Percentiles rank a stretch among this genome's conserved stretches.
Evolutionary conservation across 148 eudicot species (phyloP).

Genomic region (Silene latifolia): DNA sequence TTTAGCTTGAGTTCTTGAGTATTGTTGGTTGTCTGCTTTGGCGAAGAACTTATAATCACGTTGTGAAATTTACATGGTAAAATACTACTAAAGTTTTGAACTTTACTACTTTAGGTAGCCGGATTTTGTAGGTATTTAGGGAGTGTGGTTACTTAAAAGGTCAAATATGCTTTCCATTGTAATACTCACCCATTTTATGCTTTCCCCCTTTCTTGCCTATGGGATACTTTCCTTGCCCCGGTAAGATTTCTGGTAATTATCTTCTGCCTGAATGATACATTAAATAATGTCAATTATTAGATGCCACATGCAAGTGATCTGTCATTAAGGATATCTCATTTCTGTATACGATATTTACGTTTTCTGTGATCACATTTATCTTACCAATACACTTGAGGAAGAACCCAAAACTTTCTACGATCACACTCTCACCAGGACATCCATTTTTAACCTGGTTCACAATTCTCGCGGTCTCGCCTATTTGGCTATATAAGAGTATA

Average conservation of each 20-base stretch:
- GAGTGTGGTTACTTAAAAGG: not conserved
- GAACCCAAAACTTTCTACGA: not conserved
- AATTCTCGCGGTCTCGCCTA: not conserved
- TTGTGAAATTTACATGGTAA: no score
- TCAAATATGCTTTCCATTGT: constrained; percentile 4
- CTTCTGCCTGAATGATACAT: constrained; percentile 3
- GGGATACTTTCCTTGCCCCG: constrained; percentile 12
- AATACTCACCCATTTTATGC: not conserved
- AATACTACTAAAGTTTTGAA: not conserved
- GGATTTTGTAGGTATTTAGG: not conserved
- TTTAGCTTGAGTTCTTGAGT: not conserved
- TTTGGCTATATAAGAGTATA: not conserved
- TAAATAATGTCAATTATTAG: constrained; percentile 12
- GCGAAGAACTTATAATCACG: no score
- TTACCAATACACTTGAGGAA: not conserved
- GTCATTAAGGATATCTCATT: not conserved
- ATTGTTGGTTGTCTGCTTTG: not conserved
- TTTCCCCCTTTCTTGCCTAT: not conserved
- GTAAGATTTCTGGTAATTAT: constrained; percentile 3
- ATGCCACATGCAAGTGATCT: constrained; percentile 13
- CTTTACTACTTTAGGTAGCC: not conserved
- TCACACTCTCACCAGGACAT: not conserved
- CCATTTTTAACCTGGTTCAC: not conserved
- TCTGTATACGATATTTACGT: not conserved
- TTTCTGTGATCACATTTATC: not conserved